phyloP scores from a whole-genome alignment of 2,329 filamentous ascomycete species.

The Ilyonectria robusta region DNA sequence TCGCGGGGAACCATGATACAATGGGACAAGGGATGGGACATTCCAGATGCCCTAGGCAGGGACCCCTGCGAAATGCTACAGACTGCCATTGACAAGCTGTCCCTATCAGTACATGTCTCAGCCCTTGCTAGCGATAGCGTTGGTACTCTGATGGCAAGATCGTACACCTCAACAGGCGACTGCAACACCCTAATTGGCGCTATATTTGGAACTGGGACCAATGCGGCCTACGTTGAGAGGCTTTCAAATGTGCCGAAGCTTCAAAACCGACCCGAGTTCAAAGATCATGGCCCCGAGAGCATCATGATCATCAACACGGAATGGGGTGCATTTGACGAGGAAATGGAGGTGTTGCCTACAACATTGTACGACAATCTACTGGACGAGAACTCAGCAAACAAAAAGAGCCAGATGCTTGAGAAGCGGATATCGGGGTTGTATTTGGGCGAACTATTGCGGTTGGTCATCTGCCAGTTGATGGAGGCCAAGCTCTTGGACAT shows the following conservation, averaged over 20 bases:
- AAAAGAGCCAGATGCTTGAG: conserved; percentile 85
- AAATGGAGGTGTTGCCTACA: conserved; percentile 13
- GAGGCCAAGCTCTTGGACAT: background rate
- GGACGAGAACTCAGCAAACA: conserved; percentile 78
- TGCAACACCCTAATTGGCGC: conserved; percentile 77
- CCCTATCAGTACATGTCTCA: conserved; percentile 13
- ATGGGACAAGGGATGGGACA: conserved; percentile 26
- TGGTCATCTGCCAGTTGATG: conserved; percentile 55
- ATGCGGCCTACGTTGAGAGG: conserved; percentile 83
- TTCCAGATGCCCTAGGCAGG: conserved; percentile 13
- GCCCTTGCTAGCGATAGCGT: conserved; percentile 57
- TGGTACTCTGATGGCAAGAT: conserved; percentile 83
- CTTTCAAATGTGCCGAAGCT: conserved; percentile 71
- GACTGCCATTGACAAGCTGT: conserved; percentile 9
- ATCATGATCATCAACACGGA: conserved; percentile 29
- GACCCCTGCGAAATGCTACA: conserved; percentile 24
- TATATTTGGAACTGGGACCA: conserved; percentile 87
- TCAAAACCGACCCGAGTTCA: conserved; percentile 46
- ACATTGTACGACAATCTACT: conserved; percentile 51
- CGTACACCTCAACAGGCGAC: conserved; percentile 62
- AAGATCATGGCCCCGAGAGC: background rate
- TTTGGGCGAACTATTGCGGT: conserved; percentile 80
- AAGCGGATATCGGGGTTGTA: conserved; percentile 89
- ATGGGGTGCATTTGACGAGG: conserved; percentile 29
- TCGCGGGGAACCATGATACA: conserved; percentile 12